Conservation (phyloP, 1,284 basidiomycete species). For the Moesziomyces antarcticus region DNA sequence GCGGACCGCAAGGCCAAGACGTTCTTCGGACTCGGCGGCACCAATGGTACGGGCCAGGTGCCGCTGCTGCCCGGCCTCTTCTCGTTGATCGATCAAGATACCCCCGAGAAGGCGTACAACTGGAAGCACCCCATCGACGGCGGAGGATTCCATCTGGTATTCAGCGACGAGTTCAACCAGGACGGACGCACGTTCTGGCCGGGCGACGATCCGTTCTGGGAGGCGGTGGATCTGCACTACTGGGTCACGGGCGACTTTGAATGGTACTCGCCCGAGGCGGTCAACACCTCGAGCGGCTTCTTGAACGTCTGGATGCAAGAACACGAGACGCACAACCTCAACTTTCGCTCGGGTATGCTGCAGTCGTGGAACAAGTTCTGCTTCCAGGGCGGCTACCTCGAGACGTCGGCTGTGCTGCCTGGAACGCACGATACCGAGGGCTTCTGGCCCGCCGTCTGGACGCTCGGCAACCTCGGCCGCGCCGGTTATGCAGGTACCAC, state of each 20-base stretch:
- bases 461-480: slow-evolving; percentile 55
- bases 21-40: slow-evolving; percentile 76
- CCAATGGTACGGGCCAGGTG: slow-evolving; percentile 57
- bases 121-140: slow-evolving; percentile 29
- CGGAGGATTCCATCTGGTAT: slow-evolving; percentile 72
- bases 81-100: slow-evolving; percentile 46
- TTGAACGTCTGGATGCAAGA: slow-evolving; percentile 52
- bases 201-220: slow-evolving; percentile 64
- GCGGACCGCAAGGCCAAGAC: not conserved
- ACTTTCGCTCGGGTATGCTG: slow-evolving; percentile 60
- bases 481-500: slow-evolving; percentile 63
- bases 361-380: slow-evolving; percentile 65
- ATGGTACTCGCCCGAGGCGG: slow-evolving; percentile 63
- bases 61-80: slow-evolving; percentile 27
- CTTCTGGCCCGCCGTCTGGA: slow-evolving; percentile 69
- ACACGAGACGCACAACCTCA: slow-evolving; percentile 51
- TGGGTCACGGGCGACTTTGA: slow-evolving; percentile 56
- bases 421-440: slow-evolving; percentile 62
- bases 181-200: slow-evolving; percentile 74
- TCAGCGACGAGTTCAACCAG: slow-evolving; percentile 77
- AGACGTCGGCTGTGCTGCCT: slow-evolving; percentile 41
- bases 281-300: slow-evolving; percentile 52
- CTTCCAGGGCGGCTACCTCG: slow-evolving; percentile 62
- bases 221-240: slow-evolving; percentile 55
- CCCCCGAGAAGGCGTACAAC: slow-evolving; percentile 7